phyloP scores from a whole-genome alignment of 202 grass and related monocot species.

The Miscanthus sacchariflorus region DNA sequence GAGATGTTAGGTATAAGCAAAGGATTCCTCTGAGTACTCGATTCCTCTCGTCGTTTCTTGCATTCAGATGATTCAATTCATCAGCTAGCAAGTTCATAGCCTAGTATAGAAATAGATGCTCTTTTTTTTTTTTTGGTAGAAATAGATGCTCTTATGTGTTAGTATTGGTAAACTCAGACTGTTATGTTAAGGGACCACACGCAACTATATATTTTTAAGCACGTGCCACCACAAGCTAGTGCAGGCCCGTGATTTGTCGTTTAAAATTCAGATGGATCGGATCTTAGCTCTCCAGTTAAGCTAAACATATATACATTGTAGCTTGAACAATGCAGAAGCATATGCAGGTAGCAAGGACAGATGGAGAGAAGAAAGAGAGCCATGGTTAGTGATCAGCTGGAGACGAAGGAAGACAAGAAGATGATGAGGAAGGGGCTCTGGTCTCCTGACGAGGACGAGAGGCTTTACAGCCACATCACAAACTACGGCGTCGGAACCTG shows the following conservation, averaged over 20 bases:
- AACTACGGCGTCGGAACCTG: conserved; percentile 11
- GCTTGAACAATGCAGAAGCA: background rate
- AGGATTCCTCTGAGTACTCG: background rate
- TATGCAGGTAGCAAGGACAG: background rate
- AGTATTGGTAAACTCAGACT: background rate
- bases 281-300: background rate
- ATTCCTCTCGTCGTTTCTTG: background rate
- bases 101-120: background rate
- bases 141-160: background rate
- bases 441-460: conserved; percentile 17
- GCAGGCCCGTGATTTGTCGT: background rate
- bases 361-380: background rate
- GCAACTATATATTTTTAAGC: background rate
- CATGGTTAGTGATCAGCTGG: background rate
- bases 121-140: too few species aligned
- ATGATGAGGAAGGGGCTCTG: background rate
- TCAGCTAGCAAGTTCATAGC: background rate
- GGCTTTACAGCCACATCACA: conserved; percentile 14
- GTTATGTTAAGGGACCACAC: background rate
- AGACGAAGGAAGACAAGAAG: background rate
- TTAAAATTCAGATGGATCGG: background rate
- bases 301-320: background rate
- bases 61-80: background rate
- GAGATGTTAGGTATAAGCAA: background rate
- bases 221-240: background rate